phyloP scores from a whole-genome alignment of 192 early-diverging fungal genomes.

The Backusella sp. region DNA sequence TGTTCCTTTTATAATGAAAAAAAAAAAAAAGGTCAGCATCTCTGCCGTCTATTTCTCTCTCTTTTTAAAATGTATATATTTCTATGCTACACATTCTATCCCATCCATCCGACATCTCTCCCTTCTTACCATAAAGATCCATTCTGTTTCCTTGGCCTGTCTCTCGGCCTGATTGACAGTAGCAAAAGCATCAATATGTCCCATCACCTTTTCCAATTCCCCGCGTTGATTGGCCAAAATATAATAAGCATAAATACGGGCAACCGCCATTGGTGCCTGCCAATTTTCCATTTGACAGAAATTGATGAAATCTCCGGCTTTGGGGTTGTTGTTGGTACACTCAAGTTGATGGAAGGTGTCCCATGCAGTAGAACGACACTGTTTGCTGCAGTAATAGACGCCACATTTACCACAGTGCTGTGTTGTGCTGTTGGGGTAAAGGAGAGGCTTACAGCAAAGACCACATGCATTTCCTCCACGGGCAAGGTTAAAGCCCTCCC shows the following conservation, averaged over 20 bases:
- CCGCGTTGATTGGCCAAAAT: conserved; percentile 47
- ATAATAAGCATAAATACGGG: conserved; percentile 45
- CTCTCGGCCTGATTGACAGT: conserved; percentile 55
- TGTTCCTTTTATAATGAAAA: conserved; percentile 27
- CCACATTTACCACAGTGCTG: conserved; percentile 41
- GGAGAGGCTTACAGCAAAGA: conserved; percentile 51
- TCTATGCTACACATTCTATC: not conserved
- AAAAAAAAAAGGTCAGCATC: not conserved
- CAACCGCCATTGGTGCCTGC: conserved; percentile 48
- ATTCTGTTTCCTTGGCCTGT: conserved; percentile 54
- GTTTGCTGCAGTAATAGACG: conserved; percentile 47
- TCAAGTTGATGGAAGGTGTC: conserved; percentile 49
- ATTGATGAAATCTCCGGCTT: conserved; percentile 41
- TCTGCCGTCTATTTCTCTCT: not conserved
- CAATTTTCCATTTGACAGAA: conserved; percentile 42
- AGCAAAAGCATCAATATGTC: conserved; percentile 52
- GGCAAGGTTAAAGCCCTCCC: conserved; percentile 49
- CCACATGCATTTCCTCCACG: conserved; percentile 50
- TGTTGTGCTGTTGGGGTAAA: conserved; percentile 29
- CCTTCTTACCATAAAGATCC: conserved; percentile 50
- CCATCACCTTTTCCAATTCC: conserved; percentile 40
- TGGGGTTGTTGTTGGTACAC: conserved; percentile 43
- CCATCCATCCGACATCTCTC: not conserved
- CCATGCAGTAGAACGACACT: conserved; percentile 44
- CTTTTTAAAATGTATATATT: not conserved